A percentile compares a stretch with the other conserved stretches of the same genome.
Conservation (phyloP, 805 yeast species). For the Scheffersomyces coipomensis region DNA sequence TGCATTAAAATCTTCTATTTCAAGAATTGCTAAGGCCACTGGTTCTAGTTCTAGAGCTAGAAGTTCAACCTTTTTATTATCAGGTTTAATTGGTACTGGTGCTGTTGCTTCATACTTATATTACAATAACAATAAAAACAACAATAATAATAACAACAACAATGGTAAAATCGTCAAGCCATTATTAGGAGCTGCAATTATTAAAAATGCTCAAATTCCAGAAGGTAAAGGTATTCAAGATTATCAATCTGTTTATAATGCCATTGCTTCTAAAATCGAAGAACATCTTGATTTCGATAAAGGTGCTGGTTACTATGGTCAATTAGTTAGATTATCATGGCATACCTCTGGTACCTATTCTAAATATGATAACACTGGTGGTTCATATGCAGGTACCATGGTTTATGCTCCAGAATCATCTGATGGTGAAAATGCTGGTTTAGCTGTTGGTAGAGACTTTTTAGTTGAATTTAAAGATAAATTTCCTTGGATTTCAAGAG, state of each 20-base stretch:
- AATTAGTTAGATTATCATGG: constrained; percentile 39
- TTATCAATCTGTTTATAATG: constrained; percentile 68
- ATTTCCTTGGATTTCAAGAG: constrained; percentile 71
- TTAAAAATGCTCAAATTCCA: constrained; percentile 32
- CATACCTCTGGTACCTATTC: constrained; percentile 35
- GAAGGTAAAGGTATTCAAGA: constrained; percentile 44
- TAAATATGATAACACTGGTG: constrained; percentile 26
- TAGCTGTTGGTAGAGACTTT: constrained; percentile 55
- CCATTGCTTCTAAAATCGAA: constrained; percentile 60
- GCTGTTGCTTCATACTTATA: constrained; percentile 18
- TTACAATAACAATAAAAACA: constrained; percentile 10
- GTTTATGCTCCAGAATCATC: constrained; percentile 27
- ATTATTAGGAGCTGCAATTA: constrained; percentile 22
- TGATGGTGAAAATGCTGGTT: constrained; percentile 58
- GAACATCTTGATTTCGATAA: constrained; percentile 41
- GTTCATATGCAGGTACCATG: constrained; percentile 39
- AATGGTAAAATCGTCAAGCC: constrained; percentile 9
- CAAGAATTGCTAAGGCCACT: constrained; percentile 4
- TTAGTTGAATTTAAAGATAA: constrained; percentile 54
- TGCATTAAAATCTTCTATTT: constrained; percentile 6
- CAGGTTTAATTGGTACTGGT: constrained; percentile 23
- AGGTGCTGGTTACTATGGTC: constrained; percentile 38
- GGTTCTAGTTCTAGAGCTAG: background rate
- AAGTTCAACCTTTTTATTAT: constrained; percentile 2
- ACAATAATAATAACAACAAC: constrained; percentile 8